A percentile compares a stretch with the other conserved stretches of the same genome.
These are phyloP conservation scores for Russula lepida DNA, from an alignment of 768 basidiomycete species.

Conservation along the genomic window DNA sequence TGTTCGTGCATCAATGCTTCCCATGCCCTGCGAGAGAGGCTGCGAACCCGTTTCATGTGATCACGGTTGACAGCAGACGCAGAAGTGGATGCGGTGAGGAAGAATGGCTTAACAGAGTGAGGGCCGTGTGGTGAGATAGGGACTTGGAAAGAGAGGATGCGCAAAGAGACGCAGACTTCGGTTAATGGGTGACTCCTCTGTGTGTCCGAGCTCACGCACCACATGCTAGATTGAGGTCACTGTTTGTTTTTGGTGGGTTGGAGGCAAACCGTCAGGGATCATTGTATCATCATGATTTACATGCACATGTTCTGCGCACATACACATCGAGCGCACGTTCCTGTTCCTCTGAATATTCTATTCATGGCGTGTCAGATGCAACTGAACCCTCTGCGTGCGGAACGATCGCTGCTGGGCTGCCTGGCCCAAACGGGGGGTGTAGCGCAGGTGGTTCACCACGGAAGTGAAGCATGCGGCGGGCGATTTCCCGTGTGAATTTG, in stretches of 20 bases:
- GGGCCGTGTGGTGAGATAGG: too few relatives aligned
- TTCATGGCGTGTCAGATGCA: slow-evolving; percentile 25
- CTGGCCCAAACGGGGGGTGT: slow-evolving; percentile 29
- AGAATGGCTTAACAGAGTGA: too few relatives aligned
- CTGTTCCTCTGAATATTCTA: slow-evolving; percentile 30
- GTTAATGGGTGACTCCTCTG: too few relatives aligned
- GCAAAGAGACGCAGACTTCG: too few relatives aligned
- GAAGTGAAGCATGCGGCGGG: slow-evolving; percentile 42
- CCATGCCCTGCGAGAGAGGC: too few relatives aligned
- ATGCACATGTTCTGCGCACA: slow-evolving; percentile 17
- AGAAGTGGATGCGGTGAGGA: too few relatives aligned
- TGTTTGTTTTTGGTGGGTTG: not conserved
- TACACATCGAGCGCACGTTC: slow-evolving; percentile 30
- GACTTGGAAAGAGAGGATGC: too few relatives aligned
- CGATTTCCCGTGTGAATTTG: slow-evolving; percentile 46
- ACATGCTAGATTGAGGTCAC: slow-evolving; percentile 8
- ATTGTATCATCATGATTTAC: not conserved
- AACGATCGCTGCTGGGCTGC: slow-evolving; percentile 24
- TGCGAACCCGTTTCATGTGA: too few relatives aligned
- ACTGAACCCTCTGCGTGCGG: slow-evolving; percentile 20
- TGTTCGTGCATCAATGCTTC: too few relatives aligned
- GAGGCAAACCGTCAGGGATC: not conserved
- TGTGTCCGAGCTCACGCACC: too few relatives aligned
- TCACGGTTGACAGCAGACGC: too few relatives aligned
- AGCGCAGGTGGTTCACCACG: slow-evolving; percentile 27